Evolutionary conservation across 2,329 filamentous ascomycete genomes (phyloP), one percentile per base, ranked within the genome.

Genomic region (Elsinoe necatrix): DNA sequence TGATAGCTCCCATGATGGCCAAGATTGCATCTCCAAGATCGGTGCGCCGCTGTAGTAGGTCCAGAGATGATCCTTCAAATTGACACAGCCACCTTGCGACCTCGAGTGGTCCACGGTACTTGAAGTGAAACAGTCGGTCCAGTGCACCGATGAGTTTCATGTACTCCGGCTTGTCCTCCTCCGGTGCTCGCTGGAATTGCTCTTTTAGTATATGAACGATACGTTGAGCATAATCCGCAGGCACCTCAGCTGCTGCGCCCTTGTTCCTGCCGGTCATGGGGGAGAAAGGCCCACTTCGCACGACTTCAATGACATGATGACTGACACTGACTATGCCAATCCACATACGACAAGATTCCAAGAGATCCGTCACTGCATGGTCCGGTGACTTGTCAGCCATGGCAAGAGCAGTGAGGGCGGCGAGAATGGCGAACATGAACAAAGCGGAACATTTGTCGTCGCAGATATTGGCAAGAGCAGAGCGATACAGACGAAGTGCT

Each of bases 401-500:
- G 12, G n/a, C 45, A 35, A 50, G 25, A 34, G 25, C 25, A 4
- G 29, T 50, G 8, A 50, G 12, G 3, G 45, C 45, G 12, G 45
- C 45, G 25, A 50, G 18, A 12, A 50, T 50, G 23, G 45, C 25
- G 27, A 50, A 50, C 45, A 50, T 50, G 45, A 50, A 50, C 6
- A 50, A 14, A 14, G 45, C 45, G 5, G 45, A 50, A 14, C 45
- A 50, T 18, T 50, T 50, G 12, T 50, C 45, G 27, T 50, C 45
- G 9, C 25, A 50, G 4, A 50, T 50, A 25, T 35, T 16, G 3
- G 45, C 45, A 2, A 50, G 45, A 2, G 45, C 23, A 14, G 27
- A 31, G 25, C 45, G 25, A n/a, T 50, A 50, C 2, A 31, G 45
- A 5, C 25, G 45, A 1, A 50, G 29, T 12, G 45, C 45, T 31